phyloP scores from a whole-genome alignment of 371 early-diverging fungal genomes.

The Haplosporangium sp. region DNA sequence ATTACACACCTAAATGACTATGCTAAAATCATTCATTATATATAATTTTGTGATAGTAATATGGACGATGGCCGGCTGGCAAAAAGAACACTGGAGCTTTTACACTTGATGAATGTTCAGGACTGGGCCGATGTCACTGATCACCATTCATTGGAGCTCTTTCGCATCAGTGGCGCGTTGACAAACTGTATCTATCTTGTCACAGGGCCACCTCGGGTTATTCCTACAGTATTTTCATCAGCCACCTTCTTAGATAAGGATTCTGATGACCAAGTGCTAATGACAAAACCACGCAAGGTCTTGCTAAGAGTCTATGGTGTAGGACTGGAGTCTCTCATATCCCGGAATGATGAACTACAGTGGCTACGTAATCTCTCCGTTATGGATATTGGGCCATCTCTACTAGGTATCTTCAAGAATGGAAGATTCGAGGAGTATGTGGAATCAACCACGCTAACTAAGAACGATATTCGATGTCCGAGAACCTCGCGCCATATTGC shows the following conservation, averaged over 20 bases:
- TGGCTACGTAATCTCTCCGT: constrained; percentile 81
- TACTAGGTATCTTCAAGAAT: constrained; percentile 89
- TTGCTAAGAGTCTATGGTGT: constrained; percentile 83
- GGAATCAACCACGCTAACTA: constrained; percentile 78
- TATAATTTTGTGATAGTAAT: constrained; percentile 15
- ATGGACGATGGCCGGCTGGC: constrained; percentile 31
- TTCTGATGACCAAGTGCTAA: constrained; percentile 2
- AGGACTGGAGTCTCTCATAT: constrained; percentile 82
- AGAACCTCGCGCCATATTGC: constrained; percentile 81
- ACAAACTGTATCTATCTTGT: constrained; percentile 90
- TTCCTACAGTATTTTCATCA: neutral
- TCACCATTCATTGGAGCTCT: constrained; percentile 56
- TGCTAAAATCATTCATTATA: neutral
- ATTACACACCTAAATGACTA: no score
- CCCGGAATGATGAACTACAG: constrained; percentile 81
- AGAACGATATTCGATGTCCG: constrained; percentile 74
- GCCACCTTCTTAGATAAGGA: neutral
- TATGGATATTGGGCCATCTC: constrained; percentile 79
- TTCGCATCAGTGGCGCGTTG: constrained; percentile 86
- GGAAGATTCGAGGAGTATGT: constrained; percentile 92
- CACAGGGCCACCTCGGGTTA: constrained; percentile 52
- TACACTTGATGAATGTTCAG: constrained; percentile 52
- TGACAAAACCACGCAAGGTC: constrained; percentile 59
- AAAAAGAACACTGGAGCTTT: constrained; percentile 36
- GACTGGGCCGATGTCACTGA: constrained; percentile 56